phyloP scores from a whole-genome alignment of 257 asterid species.

The Ophiorrhiza pumila region DNA sequence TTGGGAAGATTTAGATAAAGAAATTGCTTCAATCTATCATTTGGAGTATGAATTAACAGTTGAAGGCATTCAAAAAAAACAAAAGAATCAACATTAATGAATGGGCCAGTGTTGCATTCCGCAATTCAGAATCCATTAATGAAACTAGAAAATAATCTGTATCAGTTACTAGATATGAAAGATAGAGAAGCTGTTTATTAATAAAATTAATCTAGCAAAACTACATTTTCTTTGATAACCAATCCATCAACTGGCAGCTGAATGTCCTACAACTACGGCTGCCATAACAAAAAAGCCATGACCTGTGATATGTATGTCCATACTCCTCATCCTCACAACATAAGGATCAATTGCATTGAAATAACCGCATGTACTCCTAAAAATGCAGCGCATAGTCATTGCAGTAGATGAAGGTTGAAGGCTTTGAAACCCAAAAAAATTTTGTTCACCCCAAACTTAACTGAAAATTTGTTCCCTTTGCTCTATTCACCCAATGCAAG shows the following conservation, averaged over 20 bases:
- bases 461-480: neutral
- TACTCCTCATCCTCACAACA: neutral
- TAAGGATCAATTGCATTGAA: neutral
- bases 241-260: neutral
- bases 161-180: neutral
- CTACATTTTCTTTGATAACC: neutral
- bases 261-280: neutral
- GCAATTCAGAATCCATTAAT: neutral
- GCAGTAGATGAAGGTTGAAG: neutral
- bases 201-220: neutral
- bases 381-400: neutral
- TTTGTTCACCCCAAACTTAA: neutral
- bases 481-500: neutral
- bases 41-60: neutral
- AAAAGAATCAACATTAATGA: neutral
- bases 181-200: neutral
- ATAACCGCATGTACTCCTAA: neutral
- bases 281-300: neutral
- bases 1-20: neutral
- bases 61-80: neutral
- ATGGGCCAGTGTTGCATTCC: neutral
- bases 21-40: neutral
- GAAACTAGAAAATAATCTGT: neutral
- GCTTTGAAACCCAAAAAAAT: neutral
- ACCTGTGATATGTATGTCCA: neutral